Conservation (phyloP, 345 rosid genomes). For the Stellera chamaejasme region DNA sequence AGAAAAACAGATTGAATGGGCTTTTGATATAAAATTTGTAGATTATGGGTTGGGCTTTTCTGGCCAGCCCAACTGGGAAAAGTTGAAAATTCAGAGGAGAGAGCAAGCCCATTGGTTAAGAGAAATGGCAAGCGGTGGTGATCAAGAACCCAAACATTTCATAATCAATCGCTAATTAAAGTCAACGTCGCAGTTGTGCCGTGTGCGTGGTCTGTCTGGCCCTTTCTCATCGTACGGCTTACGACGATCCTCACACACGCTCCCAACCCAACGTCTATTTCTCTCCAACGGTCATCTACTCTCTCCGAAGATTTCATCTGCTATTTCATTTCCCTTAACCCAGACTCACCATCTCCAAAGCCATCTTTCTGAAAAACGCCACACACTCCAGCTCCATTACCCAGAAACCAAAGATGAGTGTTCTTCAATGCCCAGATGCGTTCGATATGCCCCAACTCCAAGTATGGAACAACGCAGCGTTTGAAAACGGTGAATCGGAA, state of each 20-base stretch:
- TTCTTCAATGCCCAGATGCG: conserved; percentile 37
- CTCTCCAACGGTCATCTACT: conserved; percentile 62
- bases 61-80: no score
- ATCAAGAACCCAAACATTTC: no score
- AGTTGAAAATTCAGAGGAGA: background rate
- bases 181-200: no score
- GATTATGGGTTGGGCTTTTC: no score
- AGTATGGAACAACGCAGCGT: conserved; percentile 90
- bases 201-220: no score
- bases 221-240: conserved; percentile 36
- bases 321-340: conserved; percentile 4
- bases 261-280: conserved; percentile 57
- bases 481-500: conserved; percentile 64
- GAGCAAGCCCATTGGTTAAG: background rate
- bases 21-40: no score
- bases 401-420: conserved; percentile 36
- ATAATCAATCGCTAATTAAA: conserved; percentile 13
- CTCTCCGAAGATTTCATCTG: conserved; percentile 17
- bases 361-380: background rate
- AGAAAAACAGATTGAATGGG: no score
- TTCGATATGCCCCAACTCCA: conserved; percentile 47
- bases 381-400: background rate
- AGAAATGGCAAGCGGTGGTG: no score
- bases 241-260: conserved; percentile 18
- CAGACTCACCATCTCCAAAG: background rate